Base-by-base conservation (phyloP, 805 yeast species). In the Lipomyces sp. region DNA sequence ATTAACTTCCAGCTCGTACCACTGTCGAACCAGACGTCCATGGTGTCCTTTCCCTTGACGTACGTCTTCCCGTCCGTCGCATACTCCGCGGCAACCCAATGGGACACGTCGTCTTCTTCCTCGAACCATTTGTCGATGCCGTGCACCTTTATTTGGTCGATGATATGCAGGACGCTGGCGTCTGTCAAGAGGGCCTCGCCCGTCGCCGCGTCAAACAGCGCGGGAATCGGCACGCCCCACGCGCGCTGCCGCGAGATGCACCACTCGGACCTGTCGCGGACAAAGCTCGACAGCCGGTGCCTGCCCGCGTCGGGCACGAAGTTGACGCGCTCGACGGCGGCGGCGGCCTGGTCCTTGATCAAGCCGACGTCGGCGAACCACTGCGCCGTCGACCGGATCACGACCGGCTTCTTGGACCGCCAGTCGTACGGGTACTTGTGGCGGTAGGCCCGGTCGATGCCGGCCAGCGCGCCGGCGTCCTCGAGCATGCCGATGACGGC, bases 21-120 rank as follows among this genome's bases (percentile, higher is more conserved):
- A 35, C 95, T 85, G 67, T 93, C 99, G 70, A 93, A 91, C 99
- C 99, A 93, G 18, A 93, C 98, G 69, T 93, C 99, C 89, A 93
- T 85, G 0, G 98, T 93, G 61, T 93, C 98, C 39, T 74, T 77
- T 1, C 96, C 91, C 61, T 86, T 84, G 22, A 63, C 62, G 56
- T 74, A 84, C 2, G 71, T 60, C 2, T 61, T 48, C 0, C 81
- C 83, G 26, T 70, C 62, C 16, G 61, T 66, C 23, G 72, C 67
- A 47, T 72, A 70, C 1, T 68, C 60, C 2, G 71, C 73, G 0
- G 96, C 96, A 14, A 93, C 66, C 97, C 97, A 93, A 54, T 79
- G 74, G 4, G 68, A 55, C 39, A 83, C 70, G 41, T 78, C 77
- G 0, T 63, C 67, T 46, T 78, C 80, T 1, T 64, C 68, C 2